A percentile compares a stretch with the other conserved stretches of the same genome.
phyloP scores from a whole-genome alignment of 2,329 filamentous ascomycete species.

The Dryadomyces sulphureus region DNA sequence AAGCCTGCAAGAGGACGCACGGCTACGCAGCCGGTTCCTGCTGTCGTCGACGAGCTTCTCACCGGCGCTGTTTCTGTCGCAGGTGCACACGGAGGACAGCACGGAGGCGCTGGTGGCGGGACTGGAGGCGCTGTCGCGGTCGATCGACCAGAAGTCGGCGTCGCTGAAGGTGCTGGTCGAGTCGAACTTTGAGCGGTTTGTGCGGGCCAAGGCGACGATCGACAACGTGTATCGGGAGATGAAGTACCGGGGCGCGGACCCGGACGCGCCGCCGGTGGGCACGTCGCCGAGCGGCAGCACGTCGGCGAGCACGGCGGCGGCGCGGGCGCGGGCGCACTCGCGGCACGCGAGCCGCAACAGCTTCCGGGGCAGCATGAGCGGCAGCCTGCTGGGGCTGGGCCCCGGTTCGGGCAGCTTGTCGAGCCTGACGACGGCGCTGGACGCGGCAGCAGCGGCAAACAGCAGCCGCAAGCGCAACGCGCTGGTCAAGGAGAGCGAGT shows the following conservation, averaged over 20 bases:
- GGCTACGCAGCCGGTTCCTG: slow-evolving; percentile 78
- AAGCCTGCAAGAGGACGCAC: slow-evolving; percentile 62
- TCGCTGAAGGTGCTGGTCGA: slow-evolving; percentile 93
- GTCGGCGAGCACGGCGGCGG: slow-evolving; percentile 12
- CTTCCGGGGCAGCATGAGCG: slow-evolving; percentile 37
- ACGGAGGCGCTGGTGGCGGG: slow-evolving; percentile 69
- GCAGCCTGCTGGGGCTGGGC: neutral
- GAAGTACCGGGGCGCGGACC: slow-evolving; percentile 55
- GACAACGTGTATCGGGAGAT: slow-evolving; percentile 99
- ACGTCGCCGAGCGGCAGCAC: neutral
- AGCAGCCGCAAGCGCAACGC: slow-evolving; percentile 67
- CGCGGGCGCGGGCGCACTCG: slow-evolving; percentile 36
- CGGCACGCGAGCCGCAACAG: slow-evolving; percentile 54
- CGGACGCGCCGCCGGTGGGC: slow-evolving; percentile 14
- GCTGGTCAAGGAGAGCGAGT: slow-evolving; percentile 81
- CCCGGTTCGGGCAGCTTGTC: slow-evolving; percentile 1
- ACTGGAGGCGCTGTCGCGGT: slow-evolving; percentile 71
- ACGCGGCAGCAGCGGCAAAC: slow-evolving; percentile 10
- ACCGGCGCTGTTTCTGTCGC: slow-evolving; percentile 77
- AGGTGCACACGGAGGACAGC: slow-evolving; percentile 76
- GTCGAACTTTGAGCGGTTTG: slow-evolving; percentile 96
- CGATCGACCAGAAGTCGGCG: slow-evolving; percentile 95
- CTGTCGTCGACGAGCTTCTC: slow-evolving; percentile 94
- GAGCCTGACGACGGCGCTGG: neutral
- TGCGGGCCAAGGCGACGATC: slow-evolving; percentile 91